These are phyloP conservation scores for Blakeslea trispora DNA, from an alignment of 371 early-diverging fungal species.

Conservation along the genomic window DNA sequence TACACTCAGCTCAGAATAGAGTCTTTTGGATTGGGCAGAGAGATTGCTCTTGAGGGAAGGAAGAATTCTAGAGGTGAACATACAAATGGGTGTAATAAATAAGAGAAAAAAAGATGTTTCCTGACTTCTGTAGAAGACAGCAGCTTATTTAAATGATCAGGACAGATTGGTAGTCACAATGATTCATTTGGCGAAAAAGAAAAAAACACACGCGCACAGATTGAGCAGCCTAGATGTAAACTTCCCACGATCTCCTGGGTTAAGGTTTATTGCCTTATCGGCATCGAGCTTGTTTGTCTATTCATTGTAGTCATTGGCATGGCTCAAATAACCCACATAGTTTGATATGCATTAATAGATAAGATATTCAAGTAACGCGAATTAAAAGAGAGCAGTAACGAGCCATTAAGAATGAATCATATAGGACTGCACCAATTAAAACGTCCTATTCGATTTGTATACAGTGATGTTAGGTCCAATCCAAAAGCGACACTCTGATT, in stretches of 20 bases:
- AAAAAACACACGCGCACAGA: too few relatives aligned
- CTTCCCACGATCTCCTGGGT: constrained; percentile 9
- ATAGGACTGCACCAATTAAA: constrained; percentile 11
- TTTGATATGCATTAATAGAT: not conserved
- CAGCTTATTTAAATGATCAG: not conserved
- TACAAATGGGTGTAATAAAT: too few relatives aligned
- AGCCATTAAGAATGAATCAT: not conserved
- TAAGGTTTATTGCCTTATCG: not conserved
- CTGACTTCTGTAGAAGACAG: too few relatives aligned
- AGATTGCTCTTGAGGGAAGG: constrained; percentile 15
- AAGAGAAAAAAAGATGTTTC: not conserved
- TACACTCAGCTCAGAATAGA: constrained; percentile 27
- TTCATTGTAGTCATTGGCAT: too few relatives aligned
- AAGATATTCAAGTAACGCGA: too few relatives aligned
- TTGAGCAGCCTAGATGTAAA: not conserved
- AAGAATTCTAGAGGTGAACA: constrained; percentile 17
- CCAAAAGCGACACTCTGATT: too few relatives aligned
- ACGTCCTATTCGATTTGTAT: not conserved
- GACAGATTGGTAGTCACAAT: constrained; percentile 11
- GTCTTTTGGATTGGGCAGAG: constrained; percentile 20
- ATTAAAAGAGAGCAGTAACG: not conserved
- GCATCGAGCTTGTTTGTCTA: too few relatives aligned
- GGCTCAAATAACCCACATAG: too few relatives aligned
- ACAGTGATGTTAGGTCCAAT: constrained; percentile 13
- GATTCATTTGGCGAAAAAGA: constrained; percentile 13